Conservation (phyloP, 805 yeast genomes). For the Millerozyma miso region DNA sequence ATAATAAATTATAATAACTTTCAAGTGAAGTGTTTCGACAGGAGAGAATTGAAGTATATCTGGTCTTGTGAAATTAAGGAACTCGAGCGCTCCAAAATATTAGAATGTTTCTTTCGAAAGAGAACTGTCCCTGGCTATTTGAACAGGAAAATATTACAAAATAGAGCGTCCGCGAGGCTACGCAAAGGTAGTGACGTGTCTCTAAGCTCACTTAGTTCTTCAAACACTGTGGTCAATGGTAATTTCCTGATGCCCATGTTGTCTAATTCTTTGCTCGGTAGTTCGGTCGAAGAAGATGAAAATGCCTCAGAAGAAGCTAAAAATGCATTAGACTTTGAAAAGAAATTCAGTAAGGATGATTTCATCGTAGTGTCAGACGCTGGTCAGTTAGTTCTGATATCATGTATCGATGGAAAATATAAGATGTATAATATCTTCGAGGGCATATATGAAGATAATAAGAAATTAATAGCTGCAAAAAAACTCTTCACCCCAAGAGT, state of each 20-base stretch:
- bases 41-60: constrained; percentile 49
- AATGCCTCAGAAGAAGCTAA: constrained; percentile 9
- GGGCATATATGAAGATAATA: constrained; percentile 12
- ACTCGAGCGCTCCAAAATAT: constrained; percentile 28
- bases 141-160: constrained; percentile 28
- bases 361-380: constrained; percentile 49
- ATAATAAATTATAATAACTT: constrained; percentile 50
- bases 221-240: constrained; percentile 22
- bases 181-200: constrained; percentile 35
- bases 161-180: constrained; percentile 11
- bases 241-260: constrained; percentile 30
- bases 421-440: constrained; percentile 23
- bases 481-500: constrained; percentile 67
- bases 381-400: constrained; percentile 47
- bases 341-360: constrained; percentile 33
- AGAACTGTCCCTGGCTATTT: constrained; percentile 47
- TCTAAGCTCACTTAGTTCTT: constrained; percentile 14
- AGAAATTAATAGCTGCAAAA: constrained; percentile 45
- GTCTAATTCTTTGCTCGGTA: constrained; percentile 2
- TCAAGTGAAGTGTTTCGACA: constrained; percentile 56
- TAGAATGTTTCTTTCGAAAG: constrained; percentile 59
- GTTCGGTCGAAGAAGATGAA: constrained; percentile 7
- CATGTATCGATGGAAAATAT: constrained; percentile 46
- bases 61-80: constrained; percentile 49
- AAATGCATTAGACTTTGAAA: constrained; percentile 1